These are phyloP conservation scores for Boletellus emodensis DNA, from an alignment of 768 basidiomycete genomes.

Conservation along the genomic window DNA sequence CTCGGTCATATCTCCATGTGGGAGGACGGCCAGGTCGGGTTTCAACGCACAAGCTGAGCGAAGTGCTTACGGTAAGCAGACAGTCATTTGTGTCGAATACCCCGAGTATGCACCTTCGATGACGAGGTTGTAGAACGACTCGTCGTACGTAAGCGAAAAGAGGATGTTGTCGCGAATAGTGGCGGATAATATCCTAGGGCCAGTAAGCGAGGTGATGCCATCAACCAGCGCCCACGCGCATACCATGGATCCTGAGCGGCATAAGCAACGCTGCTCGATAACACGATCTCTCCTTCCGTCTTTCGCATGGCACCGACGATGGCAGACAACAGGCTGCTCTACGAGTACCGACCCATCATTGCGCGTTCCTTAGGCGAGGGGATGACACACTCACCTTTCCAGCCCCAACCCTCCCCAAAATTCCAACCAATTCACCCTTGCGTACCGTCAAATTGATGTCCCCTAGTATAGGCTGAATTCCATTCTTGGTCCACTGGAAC, in stretches of 20 bases:
- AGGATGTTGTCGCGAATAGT: constrained; percentile 88
- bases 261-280: constrained; percentile 74
- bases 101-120: constrained; percentile 48
- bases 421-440: constrained; percentile 81
- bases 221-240: constrained; percentile 9
- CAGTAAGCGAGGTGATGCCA: background rate
- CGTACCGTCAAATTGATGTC: constrained; percentile 68
- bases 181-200: constrained; percentile 71
- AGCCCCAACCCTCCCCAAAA: constrained; percentile 86
- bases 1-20: constrained; percentile 74
- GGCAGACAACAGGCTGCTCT: constrained; percentile 74
- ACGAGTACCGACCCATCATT: background rate
- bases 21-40: constrained; percentile 74
- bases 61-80: background rate
- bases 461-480: constrained; percentile 61
- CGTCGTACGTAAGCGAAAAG: constrained; percentile 87
- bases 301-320: constrained; percentile 87
- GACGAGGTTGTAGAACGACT: constrained; percentile 76
- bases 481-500: constrained; percentile 71
- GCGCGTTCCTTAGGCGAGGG: background rate
- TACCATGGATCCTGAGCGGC: constrained; percentile 87
- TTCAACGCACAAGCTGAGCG: constrained; percentile 74
- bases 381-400: constrained; percentile 61
- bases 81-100: background rate
- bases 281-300: constrained; percentile 62